phyloP scores from a whole-genome alignment of 2,329 filamentous ascomycete genomes.

The Massarina eburnea region DNA sequence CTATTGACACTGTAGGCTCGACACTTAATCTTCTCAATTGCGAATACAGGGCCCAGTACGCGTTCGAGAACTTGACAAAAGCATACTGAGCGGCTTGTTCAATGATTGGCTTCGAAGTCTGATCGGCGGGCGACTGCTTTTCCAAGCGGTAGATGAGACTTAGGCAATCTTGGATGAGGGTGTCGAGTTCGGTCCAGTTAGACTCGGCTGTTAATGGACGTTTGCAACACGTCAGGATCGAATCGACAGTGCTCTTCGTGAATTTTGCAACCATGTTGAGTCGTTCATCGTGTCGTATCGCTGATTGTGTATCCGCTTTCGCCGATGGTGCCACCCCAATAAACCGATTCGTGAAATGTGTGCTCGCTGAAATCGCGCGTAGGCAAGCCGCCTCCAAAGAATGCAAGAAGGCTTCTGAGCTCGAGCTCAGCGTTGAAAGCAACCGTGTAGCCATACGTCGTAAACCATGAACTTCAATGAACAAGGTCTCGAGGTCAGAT shows the following conservation, averaged over 20 bases:
- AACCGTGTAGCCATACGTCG: slow-evolving; percentile 33
- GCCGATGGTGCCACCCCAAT: slow-evolving; percentile 21
- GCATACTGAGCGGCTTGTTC: slow-evolving; percentile 19
- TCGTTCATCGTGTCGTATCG: slow-evolving; percentile 24
- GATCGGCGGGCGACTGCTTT: slow-evolving; percentile 11
- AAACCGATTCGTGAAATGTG: slow-evolving; percentile 39
- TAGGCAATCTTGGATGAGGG: slow-evolving; percentile 34
- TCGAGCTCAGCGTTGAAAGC: slow-evolving; percentile 17
- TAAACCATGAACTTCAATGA: slow-evolving; percentile 38
- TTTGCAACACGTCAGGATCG: slow-evolving; percentile 37
- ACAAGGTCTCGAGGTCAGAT: slow-evolving; percentile 37
- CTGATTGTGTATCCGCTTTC: slow-evolving; percentile 18
- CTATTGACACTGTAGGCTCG: slow-evolving; percentile 51
- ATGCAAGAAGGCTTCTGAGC: background rate
- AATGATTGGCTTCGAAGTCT: background rate
- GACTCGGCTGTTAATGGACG: slow-evolving; percentile 19
- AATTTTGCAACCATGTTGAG: slow-evolving; percentile 27
- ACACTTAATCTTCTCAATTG: slow-evolving; percentile 52
- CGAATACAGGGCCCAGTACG: slow-evolving; percentile 68
- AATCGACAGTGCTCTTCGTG: slow-evolving; percentile 39
- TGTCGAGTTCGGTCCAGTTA: slow-evolving; percentile 36
- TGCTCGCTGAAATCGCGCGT: slow-evolving; percentile 28
- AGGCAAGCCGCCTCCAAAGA: slow-evolving; percentile 18
- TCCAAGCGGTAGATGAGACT: slow-evolving; percentile 31
- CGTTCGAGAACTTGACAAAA: slow-evolving; percentile 68